These are phyloP conservation scores for Hirsutella rhossiliensis DNA, from an alignment of 2,329 filamentous ascomycete species.

Conservation along the genomic window DNA sequence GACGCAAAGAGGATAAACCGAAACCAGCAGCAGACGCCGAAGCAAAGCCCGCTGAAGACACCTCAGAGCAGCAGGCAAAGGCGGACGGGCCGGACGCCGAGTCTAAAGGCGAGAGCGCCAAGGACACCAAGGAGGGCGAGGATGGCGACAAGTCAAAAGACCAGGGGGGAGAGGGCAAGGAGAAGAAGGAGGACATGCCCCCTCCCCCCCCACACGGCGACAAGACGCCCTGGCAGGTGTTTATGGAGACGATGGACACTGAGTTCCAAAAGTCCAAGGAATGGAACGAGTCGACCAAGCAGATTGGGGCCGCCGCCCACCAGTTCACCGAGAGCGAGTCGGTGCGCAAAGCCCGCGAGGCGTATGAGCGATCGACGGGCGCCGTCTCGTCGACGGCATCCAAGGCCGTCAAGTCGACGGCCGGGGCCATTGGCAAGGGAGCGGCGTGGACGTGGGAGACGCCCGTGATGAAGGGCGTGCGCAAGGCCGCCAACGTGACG, in stretches of 20 bases:
- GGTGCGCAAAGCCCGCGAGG: conserved; percentile 72
- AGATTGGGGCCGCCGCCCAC: conserved; percentile 76
- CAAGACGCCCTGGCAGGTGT: conserved; percentile 98
- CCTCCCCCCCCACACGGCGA: conserved; percentile 94
- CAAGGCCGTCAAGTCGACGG: conserved; percentile 74
- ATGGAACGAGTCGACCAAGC: conserved; percentile 98
- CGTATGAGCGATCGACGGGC: conserved; percentile 77
- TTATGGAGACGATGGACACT: conserved; percentile 85
- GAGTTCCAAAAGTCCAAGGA: conserved; percentile 97
- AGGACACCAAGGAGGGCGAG: conserved; percentile 27
- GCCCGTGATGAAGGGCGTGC: conserved; percentile 77
- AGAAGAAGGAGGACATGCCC: conserved; percentile 55
- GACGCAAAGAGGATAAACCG: conserved; percentile 16
- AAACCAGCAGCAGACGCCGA: conserved; percentile 6
- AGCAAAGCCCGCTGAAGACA: conserved; percentile 9
- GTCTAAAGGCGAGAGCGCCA: conserved; percentile 29
- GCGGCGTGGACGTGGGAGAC: conserved; percentile 98
- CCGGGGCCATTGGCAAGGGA: conserved; percentile 75
- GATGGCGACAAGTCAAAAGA: conserved; percentile 35
- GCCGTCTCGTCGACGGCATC: conserved; percentile 69
- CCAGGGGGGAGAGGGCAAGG: conserved; percentile 35
- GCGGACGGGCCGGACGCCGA: conserved; percentile 10
- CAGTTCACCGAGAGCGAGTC: conserved; percentile 90
- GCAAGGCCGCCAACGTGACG: conserved; percentile 75
- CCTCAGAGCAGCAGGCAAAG: neutral